Conservation (phyloP, 2,329 filamentous ascomycete genomes). For the Arthrobotrys conoides region DNA sequence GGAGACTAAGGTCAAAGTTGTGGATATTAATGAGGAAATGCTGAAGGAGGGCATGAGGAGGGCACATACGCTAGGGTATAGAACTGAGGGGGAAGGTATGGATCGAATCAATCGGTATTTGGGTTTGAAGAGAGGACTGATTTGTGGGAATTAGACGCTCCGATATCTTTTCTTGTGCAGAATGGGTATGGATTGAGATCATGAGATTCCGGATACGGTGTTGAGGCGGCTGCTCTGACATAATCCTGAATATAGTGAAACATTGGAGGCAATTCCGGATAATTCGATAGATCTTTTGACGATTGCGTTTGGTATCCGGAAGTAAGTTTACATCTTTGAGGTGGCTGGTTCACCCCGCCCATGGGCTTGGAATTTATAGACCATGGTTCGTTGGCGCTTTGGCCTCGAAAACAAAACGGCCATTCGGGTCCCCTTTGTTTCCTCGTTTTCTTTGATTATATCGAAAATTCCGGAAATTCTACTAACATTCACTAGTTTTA, state of each 20-base stretch:
- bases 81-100: conserved; percentile 56
- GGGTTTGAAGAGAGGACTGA: background rate
- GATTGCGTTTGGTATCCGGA: conserved; percentile 95
- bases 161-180: conserved; percentile 60
- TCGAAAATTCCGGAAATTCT: conserved; percentile 1
- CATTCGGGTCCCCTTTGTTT: conserved; percentile 1
- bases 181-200: conserved; percentile 47
- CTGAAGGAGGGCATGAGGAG: conserved; percentile 87
- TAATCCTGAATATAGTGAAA: conserved; percentile 66
- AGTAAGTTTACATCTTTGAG: conserved; percentile 67
- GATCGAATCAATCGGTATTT: background rate
- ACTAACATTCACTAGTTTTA: conserved; percentile 73
- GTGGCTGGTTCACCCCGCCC: background rate
- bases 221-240: conserved; percentile 73
- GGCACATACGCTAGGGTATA: conserved; percentile 70
- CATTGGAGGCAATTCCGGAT: conserved; percentile 71
- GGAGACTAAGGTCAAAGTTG: conserved; percentile 86
- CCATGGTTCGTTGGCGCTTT: conserved; percentile 16
- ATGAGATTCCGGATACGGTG: conserved; percentile 70
- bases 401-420: conserved; percentile 5
- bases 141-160: conserved; percentile 37
- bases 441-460: background rate
- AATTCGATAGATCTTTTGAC: conserved; percentile 93
- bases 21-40: conserved; percentile 97
- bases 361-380: background rate